A percentile compares a stretch with the other conserved stretches of the same genome.
Conservation (phyloP, 371 early-diverging fungal genomes). For the Syncephalis fuscata region DNA sequence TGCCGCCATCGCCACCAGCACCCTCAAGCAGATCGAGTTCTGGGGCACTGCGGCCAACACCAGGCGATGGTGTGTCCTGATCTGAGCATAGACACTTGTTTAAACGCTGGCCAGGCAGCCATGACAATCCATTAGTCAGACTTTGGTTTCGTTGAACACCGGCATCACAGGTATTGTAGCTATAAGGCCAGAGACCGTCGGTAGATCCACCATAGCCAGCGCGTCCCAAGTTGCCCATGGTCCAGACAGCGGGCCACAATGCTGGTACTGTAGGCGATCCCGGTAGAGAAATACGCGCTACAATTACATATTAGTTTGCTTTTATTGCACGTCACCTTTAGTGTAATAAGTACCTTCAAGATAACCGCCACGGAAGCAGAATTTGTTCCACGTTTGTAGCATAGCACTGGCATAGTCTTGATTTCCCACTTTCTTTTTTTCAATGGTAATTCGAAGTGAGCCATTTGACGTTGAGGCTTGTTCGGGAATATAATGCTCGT, state of each 20-base stretch:
- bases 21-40: conserved; percentile 35
- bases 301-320: too few relatives aligned
- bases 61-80: conserved; percentile 26
- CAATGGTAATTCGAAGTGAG: conserved; percentile 20
- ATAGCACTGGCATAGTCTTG: conserved; percentile 28
- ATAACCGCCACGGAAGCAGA: conserved; percentile 37
- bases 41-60: conserved; percentile 33
- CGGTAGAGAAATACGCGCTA: conserved; percentile 28
- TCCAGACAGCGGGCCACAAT: conserved; percentile 37
- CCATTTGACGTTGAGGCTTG: conserved; percentile 22
- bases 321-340: too few relatives aligned
- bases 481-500: conserved; percentile 27
- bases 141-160: conserved; percentile 26
- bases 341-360: conserved; percentile 21
- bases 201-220: conserved; percentile 34
- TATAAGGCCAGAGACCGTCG: conserved; percentile 37
- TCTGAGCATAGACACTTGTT: conserved; percentile 26
- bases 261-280: conserved; percentile 20
- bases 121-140: conserved; percentile 3
- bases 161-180: conserved; percentile 26
- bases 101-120: conserved; percentile 19
- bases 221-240: conserved; percentile 33
- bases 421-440: conserved; percentile 15
- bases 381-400: conserved; percentile 41
- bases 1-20: not conserved